Conservation (phyloP, 2,329 filamentous ascomycete genomes). For the Aspergillus ustus region DNA sequence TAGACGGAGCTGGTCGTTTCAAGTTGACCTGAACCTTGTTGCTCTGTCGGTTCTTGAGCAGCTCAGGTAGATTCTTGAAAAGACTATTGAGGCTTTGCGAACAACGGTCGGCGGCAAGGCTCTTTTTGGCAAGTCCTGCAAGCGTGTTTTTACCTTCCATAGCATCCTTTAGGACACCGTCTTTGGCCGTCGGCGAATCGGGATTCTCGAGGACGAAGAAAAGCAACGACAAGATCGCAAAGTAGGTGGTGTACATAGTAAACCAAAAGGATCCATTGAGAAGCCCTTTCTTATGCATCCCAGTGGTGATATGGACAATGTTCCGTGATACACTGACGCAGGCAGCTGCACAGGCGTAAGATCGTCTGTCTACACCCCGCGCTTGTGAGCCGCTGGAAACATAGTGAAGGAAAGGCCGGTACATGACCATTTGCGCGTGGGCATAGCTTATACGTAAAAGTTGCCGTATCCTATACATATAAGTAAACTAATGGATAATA, state of each 20-base stretch:
- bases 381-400: slow-evolving; percentile 58
- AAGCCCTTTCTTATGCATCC: slow-evolving; percentile 66
- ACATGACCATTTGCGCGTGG: slow-evolving; percentile 67
- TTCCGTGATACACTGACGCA: slow-evolving; percentile 70
- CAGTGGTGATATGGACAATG: slow-evolving; percentile 67
- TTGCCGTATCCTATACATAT: slow-evolving; percentile 56
- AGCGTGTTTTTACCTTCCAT: slow-evolving; percentile 83
- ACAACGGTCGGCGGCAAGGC: slow-evolving; percentile 86
- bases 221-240: slow-evolving; percentile 66
- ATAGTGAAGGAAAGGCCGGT: slow-evolving; percentile 69
- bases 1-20: slow-evolving; percentile 51
- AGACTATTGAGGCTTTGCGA: slow-evolving; percentile 74
- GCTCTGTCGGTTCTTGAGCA: slow-evolving; percentile 62
- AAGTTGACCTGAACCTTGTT: slow-evolving; percentile 53
- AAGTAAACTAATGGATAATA: not conserved
- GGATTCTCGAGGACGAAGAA: slow-evolving; percentile 70
- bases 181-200: slow-evolving; percentile 64
- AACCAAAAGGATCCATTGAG: slow-evolving; percentile 70
- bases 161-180: slow-evolving; percentile 80
- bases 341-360: slow-evolving; percentile 68
- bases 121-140: slow-evolving; percentile 76
- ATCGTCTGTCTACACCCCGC: slow-evolving; percentile 62
- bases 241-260: slow-evolving; percentile 71
- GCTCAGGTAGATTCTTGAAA: slow-evolving; percentile 81
- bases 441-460: slow-evolving; percentile 67